Conservation (phyloP, 1,139 yeast genomes). For the Lipomyces yarrowii region DNA sequence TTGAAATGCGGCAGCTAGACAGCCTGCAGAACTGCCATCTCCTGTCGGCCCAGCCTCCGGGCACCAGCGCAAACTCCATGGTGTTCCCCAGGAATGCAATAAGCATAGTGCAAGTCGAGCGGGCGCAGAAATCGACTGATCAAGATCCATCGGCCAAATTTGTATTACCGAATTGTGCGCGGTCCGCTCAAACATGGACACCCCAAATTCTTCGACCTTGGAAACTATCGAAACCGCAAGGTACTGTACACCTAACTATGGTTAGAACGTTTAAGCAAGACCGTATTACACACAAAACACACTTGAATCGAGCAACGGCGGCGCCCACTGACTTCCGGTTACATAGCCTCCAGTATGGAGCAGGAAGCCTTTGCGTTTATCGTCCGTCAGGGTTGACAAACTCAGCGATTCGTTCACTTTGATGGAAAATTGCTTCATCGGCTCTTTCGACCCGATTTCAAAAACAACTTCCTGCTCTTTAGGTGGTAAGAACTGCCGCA, state of each 20-base stretch:
- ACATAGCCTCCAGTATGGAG: constrained; percentile 26
- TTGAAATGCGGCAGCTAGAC: constrained; percentile 19
- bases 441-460: constrained; percentile 14
- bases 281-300: background rate
- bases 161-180: constrained; percentile 16
- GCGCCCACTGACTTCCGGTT: constrained; percentile 28
- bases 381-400: constrained; percentile 5
- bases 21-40: constrained; percentile 7
- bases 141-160: constrained; percentile 18
- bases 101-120: constrained; percentile 13
- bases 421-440: background rate
- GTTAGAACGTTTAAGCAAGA: background rate
- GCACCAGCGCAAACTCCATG: constrained; percentile 21
- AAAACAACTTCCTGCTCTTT: background rate
- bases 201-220: constrained; percentile 11
- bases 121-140: background rate
- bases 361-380: constrained; percentile 18
- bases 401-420: background rate
- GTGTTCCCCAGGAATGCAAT: constrained; percentile 27
- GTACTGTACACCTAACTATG: constrained; percentile 14
- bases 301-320: constrained; percentile 19
- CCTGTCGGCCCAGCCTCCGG: background rate
- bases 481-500: background rate
- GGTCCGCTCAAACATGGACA: constrained; percentile 4
- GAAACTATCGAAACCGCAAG: constrained; percentile 20